phyloP scores from a whole-genome alignment of 2,329 filamentous ascomycete genomes.

The Emmonsiellopsis sp. region DNA sequence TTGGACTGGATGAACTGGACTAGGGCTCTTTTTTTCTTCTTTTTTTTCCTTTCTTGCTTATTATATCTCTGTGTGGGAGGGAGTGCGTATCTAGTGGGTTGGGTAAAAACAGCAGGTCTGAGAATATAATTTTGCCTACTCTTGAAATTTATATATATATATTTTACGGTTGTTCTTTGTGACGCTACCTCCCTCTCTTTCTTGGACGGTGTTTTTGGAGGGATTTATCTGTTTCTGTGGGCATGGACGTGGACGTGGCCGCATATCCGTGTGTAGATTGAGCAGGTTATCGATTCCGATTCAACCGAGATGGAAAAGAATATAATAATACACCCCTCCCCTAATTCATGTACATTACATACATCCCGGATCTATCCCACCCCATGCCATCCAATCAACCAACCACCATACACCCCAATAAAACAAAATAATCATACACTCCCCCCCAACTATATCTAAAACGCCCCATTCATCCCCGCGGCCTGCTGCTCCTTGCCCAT shows the following conservation, averaged over 20 bases:
- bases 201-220: not conserved
- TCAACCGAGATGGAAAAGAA: not conserved
- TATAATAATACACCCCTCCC: not conserved
- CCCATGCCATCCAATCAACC: not conserved
- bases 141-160: not conserved
- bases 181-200: too few relatives aligned
- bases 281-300: too few relatives aligned
- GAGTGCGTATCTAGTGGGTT: not conserved
- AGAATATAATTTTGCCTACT: not conserved
- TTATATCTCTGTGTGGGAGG: not conserved
- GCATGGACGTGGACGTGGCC: too few relatives aligned
- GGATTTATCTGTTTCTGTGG: too few relatives aligned
- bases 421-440: not conserved
- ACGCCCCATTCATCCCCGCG: constrained; percentile 8
- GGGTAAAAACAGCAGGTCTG: not conserved
- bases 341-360: not conserved
- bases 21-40: not conserved
- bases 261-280: too few relatives aligned
- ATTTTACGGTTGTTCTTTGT: not conserved
- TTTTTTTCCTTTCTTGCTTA: not conserved
- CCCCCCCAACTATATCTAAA: not conserved
- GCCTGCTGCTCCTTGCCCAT: constrained; percentile 51
- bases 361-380: not conserved
- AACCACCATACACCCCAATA: not conserved
- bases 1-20: not conserved